Conservation (phyloP, 1,284 basidiomycete species). For the Earliella scabrosa region DNA sequence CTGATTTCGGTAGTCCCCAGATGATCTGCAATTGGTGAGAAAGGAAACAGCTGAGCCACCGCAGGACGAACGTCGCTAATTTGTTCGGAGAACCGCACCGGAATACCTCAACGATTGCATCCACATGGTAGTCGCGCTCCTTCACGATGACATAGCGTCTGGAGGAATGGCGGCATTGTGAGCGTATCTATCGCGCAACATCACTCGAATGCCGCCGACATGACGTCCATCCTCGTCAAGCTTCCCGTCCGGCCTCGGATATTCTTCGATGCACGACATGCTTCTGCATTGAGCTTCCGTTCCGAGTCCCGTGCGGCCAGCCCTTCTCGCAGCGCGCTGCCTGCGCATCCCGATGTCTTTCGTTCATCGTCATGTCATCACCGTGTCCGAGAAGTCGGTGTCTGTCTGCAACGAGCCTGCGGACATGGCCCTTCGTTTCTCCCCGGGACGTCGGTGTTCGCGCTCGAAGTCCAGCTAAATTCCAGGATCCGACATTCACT, state of each 20-base stretch:
- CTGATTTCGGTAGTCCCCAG: neutral
- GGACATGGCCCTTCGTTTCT: neutral
- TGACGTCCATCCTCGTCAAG: neutral
- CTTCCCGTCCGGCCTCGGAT: conserved; percentile 13
- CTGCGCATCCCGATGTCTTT: no score
- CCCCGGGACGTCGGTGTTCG: neutral
- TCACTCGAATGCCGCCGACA: conserved; percentile 1
- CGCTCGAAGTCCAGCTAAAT: neutral
- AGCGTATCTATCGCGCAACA: neutral
- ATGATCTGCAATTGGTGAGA: no score
- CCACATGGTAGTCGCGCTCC: neutral
- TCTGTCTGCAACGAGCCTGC: neutral
- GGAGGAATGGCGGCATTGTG: neutral
- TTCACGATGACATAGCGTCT: no score
- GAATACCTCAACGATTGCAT: neutral
- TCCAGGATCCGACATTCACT: no score
- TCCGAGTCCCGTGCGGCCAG: conserved; percentile 16
- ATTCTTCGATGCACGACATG: conserved; percentile 18
- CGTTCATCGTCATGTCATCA: neutral
- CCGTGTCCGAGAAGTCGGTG: neutral
- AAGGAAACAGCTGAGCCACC: no score
- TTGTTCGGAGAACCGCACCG: neutral
- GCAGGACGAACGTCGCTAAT: neutral
- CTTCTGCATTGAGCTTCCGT: conserved; percentile 22
- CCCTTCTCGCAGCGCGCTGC: neutral